phyloP scores from a whole-genome alignment of 2,329 filamentous ascomycete genomes.

The Rhynchosporium agropyri region DNA sequence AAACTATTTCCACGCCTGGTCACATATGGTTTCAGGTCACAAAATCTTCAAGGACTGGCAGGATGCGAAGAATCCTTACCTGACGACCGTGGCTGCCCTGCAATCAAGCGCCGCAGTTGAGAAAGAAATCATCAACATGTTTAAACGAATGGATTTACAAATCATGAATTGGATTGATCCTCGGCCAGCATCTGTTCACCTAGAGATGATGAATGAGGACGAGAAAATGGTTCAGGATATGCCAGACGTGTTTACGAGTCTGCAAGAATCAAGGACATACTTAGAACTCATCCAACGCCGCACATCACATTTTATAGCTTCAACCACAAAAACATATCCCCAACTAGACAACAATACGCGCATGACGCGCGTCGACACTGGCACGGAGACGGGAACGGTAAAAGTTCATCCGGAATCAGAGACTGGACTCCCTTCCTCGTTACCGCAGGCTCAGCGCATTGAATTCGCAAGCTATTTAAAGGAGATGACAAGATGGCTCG shows the following conservation, averaged over 20 bases:
- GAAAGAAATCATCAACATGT: constrained; percentile 24
- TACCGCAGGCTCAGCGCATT: not conserved
- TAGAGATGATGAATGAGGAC: constrained; percentile 21
- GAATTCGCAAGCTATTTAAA: constrained; percentile 9
- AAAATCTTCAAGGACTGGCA: constrained; percentile 35
- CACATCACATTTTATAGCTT: constrained; percentile 24
- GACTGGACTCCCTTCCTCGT: not conserved
- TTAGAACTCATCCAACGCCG: constrained; percentile 28
- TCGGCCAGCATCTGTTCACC: constrained; percentile 16
- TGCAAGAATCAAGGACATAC: constrained; percentile 23
- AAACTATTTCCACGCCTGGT: constrained; percentile 21
- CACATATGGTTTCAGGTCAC: constrained; percentile 18
- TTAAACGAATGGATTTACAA: constrained; percentile 24
- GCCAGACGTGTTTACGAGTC: constrained; percentile 17
- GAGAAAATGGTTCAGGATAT: constrained; percentile 17
- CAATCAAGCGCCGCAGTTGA: constrained; percentile 7
- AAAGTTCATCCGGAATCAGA: constrained; percentile 8
- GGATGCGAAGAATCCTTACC: not conserved
- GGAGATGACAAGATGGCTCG: constrained; percentile 17
- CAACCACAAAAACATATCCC: not conserved
- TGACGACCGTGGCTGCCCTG: not conserved
- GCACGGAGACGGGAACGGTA: constrained; percentile 9
- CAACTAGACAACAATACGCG: not conserved
- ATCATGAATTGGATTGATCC: constrained; percentile 21
- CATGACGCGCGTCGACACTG: not conserved